phyloP scores from a whole-genome alignment of 305 asterid species.

The Fraxinus sp. region DNA sequence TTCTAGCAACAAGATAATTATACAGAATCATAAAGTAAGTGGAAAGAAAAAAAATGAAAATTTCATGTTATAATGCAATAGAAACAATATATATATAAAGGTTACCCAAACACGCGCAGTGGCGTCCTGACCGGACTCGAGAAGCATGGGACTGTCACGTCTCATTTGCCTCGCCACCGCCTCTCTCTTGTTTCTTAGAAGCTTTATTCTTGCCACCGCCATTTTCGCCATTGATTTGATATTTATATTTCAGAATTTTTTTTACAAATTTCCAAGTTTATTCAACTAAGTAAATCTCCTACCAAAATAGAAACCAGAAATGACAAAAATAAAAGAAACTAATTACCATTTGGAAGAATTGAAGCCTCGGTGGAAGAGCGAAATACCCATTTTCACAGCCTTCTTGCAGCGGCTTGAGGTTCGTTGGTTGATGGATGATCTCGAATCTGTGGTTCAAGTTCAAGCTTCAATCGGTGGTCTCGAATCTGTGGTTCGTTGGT shows the following conservation, averaged over 20 bases:
- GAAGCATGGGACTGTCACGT: conserved; percentile 89
- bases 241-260: conserved; percentile 6
- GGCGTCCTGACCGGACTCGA: conserved; percentile 77
- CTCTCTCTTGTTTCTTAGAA: conserved; percentile 91
- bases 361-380: conserved; percentile 62
- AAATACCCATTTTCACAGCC: conserved; percentile 51
- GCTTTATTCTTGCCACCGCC: conserved; percentile 91
- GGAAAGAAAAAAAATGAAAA: not conserved
- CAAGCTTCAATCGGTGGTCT: too few relatives aligned
- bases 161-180: conserved; percentile 91
- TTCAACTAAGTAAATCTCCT: not conserved
- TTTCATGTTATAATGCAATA: not conserved
- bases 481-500: too few relatives aligned
- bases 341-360: conserved; percentile 81
- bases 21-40: not conserved
- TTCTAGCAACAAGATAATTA: not conserved
- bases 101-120: conserved; percentile 88
- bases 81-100: too few relatives aligned
- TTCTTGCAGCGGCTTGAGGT: conserved; percentile 59
- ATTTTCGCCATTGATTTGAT: conserved; percentile 94
- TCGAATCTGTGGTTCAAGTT: too few relatives aligned
- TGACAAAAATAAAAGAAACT: not conserved
- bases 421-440: too few relatives aligned
- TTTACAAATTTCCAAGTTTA: not conserved
- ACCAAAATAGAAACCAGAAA: not conserved